Evolutionary conservation across 768 basidiomycete species (phyloP).

Genomic region (Pleurotus tuoliensis): DNA sequence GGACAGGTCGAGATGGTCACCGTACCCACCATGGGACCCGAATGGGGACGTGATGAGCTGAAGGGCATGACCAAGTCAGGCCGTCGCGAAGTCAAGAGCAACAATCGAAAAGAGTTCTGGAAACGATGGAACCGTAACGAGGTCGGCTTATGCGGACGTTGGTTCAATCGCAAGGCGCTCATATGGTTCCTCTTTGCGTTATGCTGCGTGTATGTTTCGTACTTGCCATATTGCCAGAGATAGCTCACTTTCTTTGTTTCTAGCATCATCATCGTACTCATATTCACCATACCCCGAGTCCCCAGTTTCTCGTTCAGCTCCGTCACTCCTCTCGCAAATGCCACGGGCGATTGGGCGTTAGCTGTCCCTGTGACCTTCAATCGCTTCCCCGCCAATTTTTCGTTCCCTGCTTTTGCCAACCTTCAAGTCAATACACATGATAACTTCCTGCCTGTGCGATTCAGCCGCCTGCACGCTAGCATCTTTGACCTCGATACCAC

Average conservation of each 20-base stretch:
- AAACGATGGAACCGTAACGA: constrained; percentile 77
- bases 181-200: constrained; percentile 66
- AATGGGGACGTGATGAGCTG: constrained; percentile 83
- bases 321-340: constrained; percentile 51
- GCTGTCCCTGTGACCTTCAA: constrained; percentile 63
- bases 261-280: constrained; percentile 68
- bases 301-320: constrained; percentile 66
- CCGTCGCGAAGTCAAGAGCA: constrained; percentile 56
- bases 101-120: constrained; percentile 56
- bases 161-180: constrained; percentile 69
- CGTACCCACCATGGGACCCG: constrained; percentile 85
- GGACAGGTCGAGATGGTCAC: constrained; percentile 84
- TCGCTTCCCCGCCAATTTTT: constrained; percentile 82
- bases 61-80: constrained; percentile 71
- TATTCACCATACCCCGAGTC: constrained; percentile 80
- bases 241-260: background rate
- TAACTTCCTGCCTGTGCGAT: constrained; percentile 76
- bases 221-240: constrained; percentile 3
- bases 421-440: constrained; percentile 71
- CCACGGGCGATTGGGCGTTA: constrained; percentile 53
- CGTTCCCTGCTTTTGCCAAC: constrained; percentile 74
- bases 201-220: constrained; percentile 46
- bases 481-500: constrained; percentile 69
- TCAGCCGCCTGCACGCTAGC: constrained; percentile 61
- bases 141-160: constrained; percentile 74